A percentile compares a stretch with the other conserved stretches of the same genome.
Conservation (phyloP, 352 stramenopile species). For the Phytophthora pluvialis region DNA sequence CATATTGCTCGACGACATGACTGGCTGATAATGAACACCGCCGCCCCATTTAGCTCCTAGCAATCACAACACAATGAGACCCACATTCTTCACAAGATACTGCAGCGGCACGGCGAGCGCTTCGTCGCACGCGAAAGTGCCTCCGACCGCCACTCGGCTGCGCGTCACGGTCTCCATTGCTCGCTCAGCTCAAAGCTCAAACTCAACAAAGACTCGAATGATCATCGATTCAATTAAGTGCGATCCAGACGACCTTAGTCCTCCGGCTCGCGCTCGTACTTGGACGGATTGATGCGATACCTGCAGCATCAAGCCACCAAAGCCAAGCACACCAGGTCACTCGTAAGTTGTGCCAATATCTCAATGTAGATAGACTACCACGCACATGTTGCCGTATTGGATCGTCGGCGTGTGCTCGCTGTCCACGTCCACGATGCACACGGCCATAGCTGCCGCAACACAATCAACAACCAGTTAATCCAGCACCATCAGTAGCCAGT, state of each 20-base stretch:
- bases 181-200: constrained; percentile 4
- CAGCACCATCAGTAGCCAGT: neutral
- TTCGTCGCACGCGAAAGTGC: constrained; percentile 68
- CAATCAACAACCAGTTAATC: neutral
- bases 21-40: neutral
- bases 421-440: constrained; percentile 87
- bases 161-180: constrained; percentile 23
- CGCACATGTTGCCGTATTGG: constrained; percentile 87
- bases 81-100: constrained; percentile 55
- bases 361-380: neutral
- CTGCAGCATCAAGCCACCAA: constrained; percentile 29
- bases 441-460: constrained; percentile 68
- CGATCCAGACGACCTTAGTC: constrained; percentile 31
- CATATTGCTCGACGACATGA: neutral
- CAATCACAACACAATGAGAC: constrained; percentile 22
- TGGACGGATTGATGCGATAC: constrained; percentile 79
- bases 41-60: constrained; percentile 5
- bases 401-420: constrained; percentile 83
- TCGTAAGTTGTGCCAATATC: constrained; percentile 2
- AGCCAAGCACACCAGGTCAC: neutral
- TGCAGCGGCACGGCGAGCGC: constrained; percentile 57
- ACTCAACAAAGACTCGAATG: constrained; percentile 20
- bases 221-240: constrained; percentile 33
- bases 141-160: constrained; percentile 52
- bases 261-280: constrained; percentile 68